A percentile compares a stretch with the other conserved stretches of the same genome.
Conservation (phyloP, 306 rosid genomes). For the Gastrolobium villosum region DNA sequence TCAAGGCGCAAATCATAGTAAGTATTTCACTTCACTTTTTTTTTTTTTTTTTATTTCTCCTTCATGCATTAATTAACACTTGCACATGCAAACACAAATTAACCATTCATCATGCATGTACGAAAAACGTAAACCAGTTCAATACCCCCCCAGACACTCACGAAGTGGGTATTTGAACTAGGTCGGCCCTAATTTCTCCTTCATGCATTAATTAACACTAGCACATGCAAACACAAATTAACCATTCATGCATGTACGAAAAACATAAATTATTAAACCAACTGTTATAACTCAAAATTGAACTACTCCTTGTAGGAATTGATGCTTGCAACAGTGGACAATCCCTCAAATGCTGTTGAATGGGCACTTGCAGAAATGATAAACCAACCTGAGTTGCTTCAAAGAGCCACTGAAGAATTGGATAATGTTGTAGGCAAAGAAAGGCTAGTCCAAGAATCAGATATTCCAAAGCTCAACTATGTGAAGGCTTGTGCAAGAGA, state of each 20-base stretch:
- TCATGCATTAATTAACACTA: not conserved
- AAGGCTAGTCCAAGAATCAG: slow-evolving; percentile 54
- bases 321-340: slow-evolving; percentile 51
- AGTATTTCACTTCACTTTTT: not conserved
- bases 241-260: too few species aligned
- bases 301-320: slow-evolving; percentile 48
- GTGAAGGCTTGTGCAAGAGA: slow-evolving; percentile 56
- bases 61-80: not conserved
- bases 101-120: too few species aligned
- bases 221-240: too few species aligned
- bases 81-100: too few species aligned
- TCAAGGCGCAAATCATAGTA: slow-evolving; percentile 57
- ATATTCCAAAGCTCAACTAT: slow-evolving; percentile 56
- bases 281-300: not conserved
- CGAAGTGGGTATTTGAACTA: too few species aligned
- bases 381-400: slow-evolving; percentile 49
- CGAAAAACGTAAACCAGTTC: too few species aligned
- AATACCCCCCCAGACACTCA: too few species aligned
- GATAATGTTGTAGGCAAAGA: slow-evolving; percentile 51
- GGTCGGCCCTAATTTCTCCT: too few species aligned
- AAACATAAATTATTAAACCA: too few species aligned
- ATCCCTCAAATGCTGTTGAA: slow-evolving; percentile 54
- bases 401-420: slow-evolving; percentile 51
- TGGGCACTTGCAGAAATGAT: slow-evolving; percentile 62
- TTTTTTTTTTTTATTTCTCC: not conserved